These are phyloP conservation scores for Zalaria obscura DNA, from an alignment of 2,329 filamentous ascomycete genomes.

Conservation along the genomic window DNA sequence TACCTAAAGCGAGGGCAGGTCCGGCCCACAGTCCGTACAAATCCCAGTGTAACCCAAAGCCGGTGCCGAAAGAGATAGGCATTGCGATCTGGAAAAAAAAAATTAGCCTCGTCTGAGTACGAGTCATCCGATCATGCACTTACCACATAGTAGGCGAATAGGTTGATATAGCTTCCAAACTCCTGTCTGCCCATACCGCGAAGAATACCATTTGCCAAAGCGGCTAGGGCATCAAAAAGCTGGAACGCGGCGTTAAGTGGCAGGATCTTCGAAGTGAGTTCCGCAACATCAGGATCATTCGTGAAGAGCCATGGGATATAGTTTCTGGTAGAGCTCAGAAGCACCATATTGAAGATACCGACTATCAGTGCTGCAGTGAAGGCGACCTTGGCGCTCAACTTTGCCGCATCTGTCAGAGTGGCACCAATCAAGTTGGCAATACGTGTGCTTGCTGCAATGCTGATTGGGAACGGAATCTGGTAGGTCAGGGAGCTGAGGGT, in stretches of 20 bases:
- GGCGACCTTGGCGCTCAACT: conserved; percentile 61
- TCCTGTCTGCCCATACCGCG: conserved; percentile 77
- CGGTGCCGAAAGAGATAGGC: conserved; percentile 65
- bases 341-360: conserved; percentile 55
- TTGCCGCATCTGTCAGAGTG: conserved; percentile 64
- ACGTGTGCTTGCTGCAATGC: conserved; percentile 75
- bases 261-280: conserved; percentile 52
- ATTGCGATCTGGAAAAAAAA: conserved; percentile 43
- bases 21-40: conserved; percentile 62
- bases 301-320: conserved; percentile 66
- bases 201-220: conserved; percentile 68
- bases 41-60: conserved; percentile 63
- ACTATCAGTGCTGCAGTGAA: conserved; percentile 52
- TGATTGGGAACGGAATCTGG: conserved; percentile 61
- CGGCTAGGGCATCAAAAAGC: conserved; percentile 67
- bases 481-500: conserved; percentile 13
- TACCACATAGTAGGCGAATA: conserved; percentile 66
- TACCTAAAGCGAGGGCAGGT: conserved; percentile 47
- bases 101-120: not conserved
- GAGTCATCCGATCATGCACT: conserved; percentile 2
- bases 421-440: conserved; percentile 87
- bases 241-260: conserved; percentile 80
- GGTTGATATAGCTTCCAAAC: conserved; percentile 75
- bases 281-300: conserved; percentile 48
- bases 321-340: conserved; percentile 37